These are phyloP conservation scores for Choricystis sp. DNA, from an alignment of 139 green algal species.

Conservation along the genomic window DNA sequence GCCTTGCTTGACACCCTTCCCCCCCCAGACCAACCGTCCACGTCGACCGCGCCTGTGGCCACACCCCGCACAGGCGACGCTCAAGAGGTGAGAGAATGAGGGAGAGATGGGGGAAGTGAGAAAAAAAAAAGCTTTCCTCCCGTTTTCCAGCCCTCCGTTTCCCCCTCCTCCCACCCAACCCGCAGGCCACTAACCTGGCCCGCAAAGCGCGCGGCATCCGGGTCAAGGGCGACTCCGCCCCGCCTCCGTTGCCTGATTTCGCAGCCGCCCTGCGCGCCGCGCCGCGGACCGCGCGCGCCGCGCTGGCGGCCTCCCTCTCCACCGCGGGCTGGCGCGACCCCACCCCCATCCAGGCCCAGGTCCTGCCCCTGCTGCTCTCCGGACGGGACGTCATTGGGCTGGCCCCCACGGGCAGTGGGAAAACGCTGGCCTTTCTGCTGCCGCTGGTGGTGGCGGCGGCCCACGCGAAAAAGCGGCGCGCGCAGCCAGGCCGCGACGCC, in stretches of 20 bases:
- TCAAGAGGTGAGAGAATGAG: no score
- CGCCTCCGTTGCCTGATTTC: conserved; percentile 7
- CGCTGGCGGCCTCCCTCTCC: conserved; percentile 19
- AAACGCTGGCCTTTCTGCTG: conserved; percentile 87
- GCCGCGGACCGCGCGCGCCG: neutral
- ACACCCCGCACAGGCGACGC: no score
- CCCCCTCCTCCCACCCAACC: neutral
- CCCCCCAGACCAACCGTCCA: no score
- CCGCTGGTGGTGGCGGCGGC: conserved; percentile 36
- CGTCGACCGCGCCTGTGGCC: no score
- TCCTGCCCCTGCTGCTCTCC: conserved; percentile 47
- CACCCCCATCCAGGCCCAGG: conserved; percentile 87
- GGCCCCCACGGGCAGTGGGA: conserved; percentile 76
- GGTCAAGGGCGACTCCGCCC: conserved; percentile 14
- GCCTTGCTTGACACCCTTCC: no score
- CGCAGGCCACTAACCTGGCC: conserved; percentile 43
- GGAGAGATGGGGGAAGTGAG: no score
- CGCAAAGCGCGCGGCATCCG: conserved; percentile 47
- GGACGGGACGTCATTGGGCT: conserved; percentile 61
- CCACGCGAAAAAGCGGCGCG: neutral
- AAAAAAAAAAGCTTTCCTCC: no score
- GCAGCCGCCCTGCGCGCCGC: conserved; percentile 13
- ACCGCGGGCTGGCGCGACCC: conserved; percentile 37
- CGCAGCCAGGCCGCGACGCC: neutral
- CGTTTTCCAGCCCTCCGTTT: neutral